A percentile compares a stretch with the other conserved stretches of the same genome.
phyloP scores from a whole-genome alignment of 2,329 filamentous ascomycete species.

The Septoria petroselini region DNA sequence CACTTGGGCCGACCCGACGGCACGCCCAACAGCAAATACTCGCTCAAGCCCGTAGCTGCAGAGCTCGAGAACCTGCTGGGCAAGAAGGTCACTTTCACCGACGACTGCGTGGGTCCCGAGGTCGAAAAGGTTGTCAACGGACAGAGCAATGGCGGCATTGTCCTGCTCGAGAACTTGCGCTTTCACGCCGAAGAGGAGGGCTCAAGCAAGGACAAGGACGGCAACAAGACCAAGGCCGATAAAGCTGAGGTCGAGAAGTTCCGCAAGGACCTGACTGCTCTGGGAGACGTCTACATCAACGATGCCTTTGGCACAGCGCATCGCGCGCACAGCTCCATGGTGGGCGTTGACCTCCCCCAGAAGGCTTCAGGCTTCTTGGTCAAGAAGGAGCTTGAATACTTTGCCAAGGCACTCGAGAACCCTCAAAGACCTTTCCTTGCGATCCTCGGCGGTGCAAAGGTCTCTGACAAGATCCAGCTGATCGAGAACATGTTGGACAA shows the following conservation, averaged over 20 bases:
- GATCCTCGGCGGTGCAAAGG: constrained; percentile 96
- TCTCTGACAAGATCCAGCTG: constrained; percentile 98
- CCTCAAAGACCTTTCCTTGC: constrained; percentile 95
- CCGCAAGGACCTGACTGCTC: constrained; percentile 87
- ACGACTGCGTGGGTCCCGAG: constrained; percentile 85
- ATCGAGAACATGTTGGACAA: constrained; percentile 99
- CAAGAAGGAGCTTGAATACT: constrained; percentile 99
- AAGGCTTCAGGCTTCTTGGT: constrained; percentile 98
- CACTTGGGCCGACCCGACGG: constrained; percentile 96
- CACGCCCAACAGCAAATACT: constrained; percentile 87
- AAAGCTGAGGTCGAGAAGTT: constrained; percentile 89
- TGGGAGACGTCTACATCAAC: constrained; percentile 97
- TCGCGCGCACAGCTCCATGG: constrained; percentile 98
- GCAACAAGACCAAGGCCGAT: constrained; percentile 98
- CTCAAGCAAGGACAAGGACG: constrained; percentile 85
- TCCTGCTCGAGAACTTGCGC: constrained; percentile 94
- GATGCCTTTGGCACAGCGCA: constrained; percentile 98
- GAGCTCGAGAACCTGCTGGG: constrained; percentile 77
- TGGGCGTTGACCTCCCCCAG: constrained; percentile 90
- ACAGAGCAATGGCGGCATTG: constrained; percentile 74
- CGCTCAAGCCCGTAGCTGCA: constrained; percentile 79
- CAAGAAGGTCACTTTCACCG: constrained; percentile 79
- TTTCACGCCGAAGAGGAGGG: constrained; percentile 99
- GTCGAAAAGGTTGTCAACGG: constrained; percentile 86
- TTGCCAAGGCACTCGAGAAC: constrained; percentile 90